These are phyloP conservation scores for Crotalaria pallida DNA, from an alignment of 306 rosid species.

Conservation along the genomic window DNA sequence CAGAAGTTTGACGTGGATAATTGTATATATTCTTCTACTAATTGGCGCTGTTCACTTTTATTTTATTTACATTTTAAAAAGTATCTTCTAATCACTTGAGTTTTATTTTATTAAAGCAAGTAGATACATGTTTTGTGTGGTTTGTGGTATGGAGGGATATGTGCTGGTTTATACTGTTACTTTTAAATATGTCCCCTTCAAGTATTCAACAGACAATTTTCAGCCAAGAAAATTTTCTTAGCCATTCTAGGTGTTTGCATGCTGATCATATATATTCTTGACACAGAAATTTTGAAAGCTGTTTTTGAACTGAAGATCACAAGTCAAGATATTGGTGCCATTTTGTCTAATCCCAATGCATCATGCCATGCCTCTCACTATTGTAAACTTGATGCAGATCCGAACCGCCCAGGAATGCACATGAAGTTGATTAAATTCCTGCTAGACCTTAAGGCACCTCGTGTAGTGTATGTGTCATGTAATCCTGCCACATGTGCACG, in stretches of 20 bases:
- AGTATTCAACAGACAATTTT: not conserved
- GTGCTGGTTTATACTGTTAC: not conserved
- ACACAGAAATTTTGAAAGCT: not conserved
- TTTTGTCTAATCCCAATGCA: conserved; percentile 9
- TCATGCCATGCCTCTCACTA: not conserved
- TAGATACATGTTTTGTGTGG: not conserved
- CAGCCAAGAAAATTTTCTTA: not conserved
- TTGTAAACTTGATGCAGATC: conserved; percentile 52
- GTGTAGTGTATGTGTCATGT: conserved; percentile 87
- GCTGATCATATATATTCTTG: conserved; percentile 1
- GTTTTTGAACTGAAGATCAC: not conserved
- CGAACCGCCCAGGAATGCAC: conserved; percentile 99
- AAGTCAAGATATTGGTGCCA: not conserved
- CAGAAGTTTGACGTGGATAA: not conserved
- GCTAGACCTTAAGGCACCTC: conserved; percentile 68
- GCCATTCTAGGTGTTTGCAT: not conserved
- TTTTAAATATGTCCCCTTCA: not conserved
- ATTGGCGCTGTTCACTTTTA: not conserved
- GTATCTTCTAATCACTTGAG: not conserved
- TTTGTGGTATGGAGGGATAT: not conserved
- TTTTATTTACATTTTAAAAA: not conserved
- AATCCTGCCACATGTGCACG: conserved; percentile 98
- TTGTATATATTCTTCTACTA: not conserved
- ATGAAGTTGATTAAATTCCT: conserved; percentile 89
- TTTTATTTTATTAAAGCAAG: conserved; percentile 8